phyloP scores from a whole-genome alignment of 306 rosid genomes.

The Urtica urens region DNA sequence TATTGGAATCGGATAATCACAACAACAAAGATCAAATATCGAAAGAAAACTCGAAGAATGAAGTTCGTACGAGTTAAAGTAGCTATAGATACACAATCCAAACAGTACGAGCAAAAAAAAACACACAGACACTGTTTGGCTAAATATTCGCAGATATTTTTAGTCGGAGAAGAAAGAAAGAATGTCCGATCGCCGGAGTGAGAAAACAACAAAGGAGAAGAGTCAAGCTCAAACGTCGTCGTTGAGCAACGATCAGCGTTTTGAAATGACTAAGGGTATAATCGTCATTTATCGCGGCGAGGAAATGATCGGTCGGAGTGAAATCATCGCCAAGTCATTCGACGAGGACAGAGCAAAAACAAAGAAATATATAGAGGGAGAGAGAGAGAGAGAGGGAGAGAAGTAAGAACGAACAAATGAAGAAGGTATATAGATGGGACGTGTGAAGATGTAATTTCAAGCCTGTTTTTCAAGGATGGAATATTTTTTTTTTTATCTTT shows the following conservation, averaged over 20 bases:
- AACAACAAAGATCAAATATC: constrained; percentile 4
- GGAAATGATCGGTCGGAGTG: constrained; percentile 15
- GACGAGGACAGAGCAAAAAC: constrained; percentile 6
- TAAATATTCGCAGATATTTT: neutral
- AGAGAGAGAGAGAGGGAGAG: constrained; percentile 13
- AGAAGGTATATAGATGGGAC: constrained; percentile 24
- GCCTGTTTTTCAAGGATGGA: constrained; percentile 39
- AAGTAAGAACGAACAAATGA: constrained; percentile 8
- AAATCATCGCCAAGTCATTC: constrained; percentile 33
- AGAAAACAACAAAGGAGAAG: constrained; percentile 11
- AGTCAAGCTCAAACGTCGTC: constrained; percentile 9
- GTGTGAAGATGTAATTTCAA: constrained; percentile 24
- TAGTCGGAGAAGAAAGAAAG: neutral
- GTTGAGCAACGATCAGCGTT: constrained; percentile 9
- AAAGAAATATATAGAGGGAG: too few species aligned
- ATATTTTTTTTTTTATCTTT: constrained; percentile 22
- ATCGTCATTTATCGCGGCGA: constrained; percentile 15
- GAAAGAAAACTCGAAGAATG: constrained; percentile 7
- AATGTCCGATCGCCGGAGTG: constrained; percentile 12
- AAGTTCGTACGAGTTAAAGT: constrained; percentile 1
- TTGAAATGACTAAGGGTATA: constrained; percentile 11
- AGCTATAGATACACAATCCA: constrained; percentile 1
- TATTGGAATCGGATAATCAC: constrained; percentile 15
- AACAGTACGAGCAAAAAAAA: constrained; percentile 6
- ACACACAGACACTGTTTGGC: neutral